Conservation (phyloP, 352 stramenopile species). For the Globisporangium canariense region DNA sequence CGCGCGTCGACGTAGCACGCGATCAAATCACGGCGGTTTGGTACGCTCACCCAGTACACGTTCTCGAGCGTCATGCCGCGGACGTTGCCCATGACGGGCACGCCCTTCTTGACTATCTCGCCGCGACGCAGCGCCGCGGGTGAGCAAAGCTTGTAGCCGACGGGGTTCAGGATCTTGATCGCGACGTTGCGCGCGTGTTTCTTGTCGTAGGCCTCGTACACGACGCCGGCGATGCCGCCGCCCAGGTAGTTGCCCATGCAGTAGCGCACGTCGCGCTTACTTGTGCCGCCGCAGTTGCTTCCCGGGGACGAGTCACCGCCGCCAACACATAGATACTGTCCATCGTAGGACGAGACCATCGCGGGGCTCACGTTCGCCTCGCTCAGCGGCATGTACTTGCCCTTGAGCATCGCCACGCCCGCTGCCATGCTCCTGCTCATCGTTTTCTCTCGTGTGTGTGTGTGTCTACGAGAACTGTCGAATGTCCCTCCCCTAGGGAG, state of each 20-base stretch:
- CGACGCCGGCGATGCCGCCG: conserved; percentile 89
- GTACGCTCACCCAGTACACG: conserved; percentile 74
- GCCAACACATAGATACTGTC: conserved; percentile 66
- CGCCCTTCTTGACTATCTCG: conserved; percentile 83
- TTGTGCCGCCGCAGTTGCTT: not conserved
- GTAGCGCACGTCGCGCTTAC: conserved; percentile 37
- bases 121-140: conserved; percentile 67
- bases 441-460: not conserved
- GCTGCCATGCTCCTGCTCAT: conserved; percentile 8
- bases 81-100: conserved; percentile 42
- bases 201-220: conserved; percentile 90
- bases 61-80: conserved; percentile 72
- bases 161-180: conserved; percentile 97
- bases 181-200: conserved; percentile 82
- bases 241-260: conserved; percentile 91
- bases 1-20: conserved; percentile 61
- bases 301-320: not conserved
- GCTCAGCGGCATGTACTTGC: conserved; percentile 87
- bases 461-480: not conserved
- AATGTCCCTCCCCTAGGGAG: too few relatives aligned
- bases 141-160: conserved; percentile 91
- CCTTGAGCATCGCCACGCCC: conserved; percentile 49
- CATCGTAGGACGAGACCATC: conserved; percentile 76
- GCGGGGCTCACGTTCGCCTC: conserved; percentile 76
- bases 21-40: conserved; percentile 56